Conservation (phyloP, 1,139 yeast genomes). For the Martiniozyma asiatica region DNA sequence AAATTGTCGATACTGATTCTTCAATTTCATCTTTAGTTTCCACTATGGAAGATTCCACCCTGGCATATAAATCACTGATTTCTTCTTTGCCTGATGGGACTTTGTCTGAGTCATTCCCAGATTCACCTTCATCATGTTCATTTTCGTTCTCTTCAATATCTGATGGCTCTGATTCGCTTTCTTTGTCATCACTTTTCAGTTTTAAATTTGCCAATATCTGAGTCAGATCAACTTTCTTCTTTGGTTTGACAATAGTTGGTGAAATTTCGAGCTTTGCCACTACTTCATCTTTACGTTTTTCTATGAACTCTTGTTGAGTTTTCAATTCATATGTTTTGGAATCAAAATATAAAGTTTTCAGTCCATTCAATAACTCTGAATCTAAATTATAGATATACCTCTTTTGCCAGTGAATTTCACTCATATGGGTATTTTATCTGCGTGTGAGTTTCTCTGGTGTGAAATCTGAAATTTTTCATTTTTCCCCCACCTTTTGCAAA, state of each 20-base stretch:
- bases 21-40: constrained; percentile 23
- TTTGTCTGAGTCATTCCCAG: constrained; percentile 17
- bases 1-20: constrained; percentile 29
- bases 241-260: constrained; percentile 6
- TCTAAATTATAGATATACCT: constrained; percentile 45
- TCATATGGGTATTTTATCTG: too few relatives aligned
- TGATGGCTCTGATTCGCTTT: not conserved
- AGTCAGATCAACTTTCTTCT: not conserved
- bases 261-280: constrained; percentile 9
- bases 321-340: constrained; percentile 27
- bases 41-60: not conserved
- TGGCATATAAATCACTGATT: constrained; percentile 10
- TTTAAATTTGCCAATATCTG: not conserved
- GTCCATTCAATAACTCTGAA: constrained; percentile 29
- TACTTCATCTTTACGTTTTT: constrained; percentile 10
- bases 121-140: constrained; percentile 29
- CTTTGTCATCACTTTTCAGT: not conserved
- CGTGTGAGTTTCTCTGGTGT: too few relatives aligned
- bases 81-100: constrained; percentile 19
- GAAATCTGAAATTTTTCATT: too few relatives aligned
- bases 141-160: constrained; percentile 26
- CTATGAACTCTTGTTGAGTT: constrained; percentile 12
- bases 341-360: constrained; percentile 49
- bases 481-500: too few relatives aligned
- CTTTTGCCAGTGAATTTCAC: constrained; percentile 22